A percentile compares a stretch with the other conserved stretches of the same genome.
These are phyloP conservation scores for Pholiota adiposa DNA, from an alignment of 1,284 basidiomycete genomes.

Conservation along the genomic window DNA sequence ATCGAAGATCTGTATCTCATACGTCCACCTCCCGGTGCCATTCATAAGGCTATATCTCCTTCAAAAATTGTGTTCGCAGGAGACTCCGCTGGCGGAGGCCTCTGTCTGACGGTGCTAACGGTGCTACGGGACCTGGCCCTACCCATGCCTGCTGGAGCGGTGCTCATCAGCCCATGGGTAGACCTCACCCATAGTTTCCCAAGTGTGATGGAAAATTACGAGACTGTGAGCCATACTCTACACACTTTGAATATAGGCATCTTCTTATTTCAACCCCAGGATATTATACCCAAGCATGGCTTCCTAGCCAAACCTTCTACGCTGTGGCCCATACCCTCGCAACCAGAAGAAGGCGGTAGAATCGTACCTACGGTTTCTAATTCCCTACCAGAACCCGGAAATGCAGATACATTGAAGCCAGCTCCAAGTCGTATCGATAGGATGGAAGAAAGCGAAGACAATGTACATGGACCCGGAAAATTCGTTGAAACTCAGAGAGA, in stretches of 20 bases:
- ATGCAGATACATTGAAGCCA: conserved; percentile 53
- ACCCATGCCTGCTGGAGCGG: conserved; percentile 76
- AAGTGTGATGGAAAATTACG: conserved; percentile 75
- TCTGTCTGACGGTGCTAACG: conserved; percentile 70
- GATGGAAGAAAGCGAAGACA: conserved; percentile 25
- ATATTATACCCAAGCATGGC: conserved; percentile 66
- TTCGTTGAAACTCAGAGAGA: conserved; percentile 38
- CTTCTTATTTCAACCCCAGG: conserved; percentile 38
- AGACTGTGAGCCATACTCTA: conserved; percentile 50
- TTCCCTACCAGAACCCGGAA: conserved; percentile 53
- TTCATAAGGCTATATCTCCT: conserved; percentile 71
- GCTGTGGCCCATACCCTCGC: conserved; percentile 55
- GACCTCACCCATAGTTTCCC: conserved; percentile 89
- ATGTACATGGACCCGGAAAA: conserved; percentile 16
- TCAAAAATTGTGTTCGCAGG: conserved; percentile 82
- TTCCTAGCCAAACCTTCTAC: conserved; percentile 64
- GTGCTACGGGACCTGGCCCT: conserved; percentile 79
- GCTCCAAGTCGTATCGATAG: conserved; percentile 30
- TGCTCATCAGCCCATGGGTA: conserved; percentile 82
- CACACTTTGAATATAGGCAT: not conserved
- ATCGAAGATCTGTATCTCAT: conserved; percentile 77
- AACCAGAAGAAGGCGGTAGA: conserved; percentile 41
- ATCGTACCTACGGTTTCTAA: conserved; percentile 42
- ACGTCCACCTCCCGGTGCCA: conserved; percentile 69
- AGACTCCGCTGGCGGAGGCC: conserved; percentile 84